phyloP scores from a whole-genome alignment of 805 yeast species.

The Saccharomycopsis javanensis region DNA sequence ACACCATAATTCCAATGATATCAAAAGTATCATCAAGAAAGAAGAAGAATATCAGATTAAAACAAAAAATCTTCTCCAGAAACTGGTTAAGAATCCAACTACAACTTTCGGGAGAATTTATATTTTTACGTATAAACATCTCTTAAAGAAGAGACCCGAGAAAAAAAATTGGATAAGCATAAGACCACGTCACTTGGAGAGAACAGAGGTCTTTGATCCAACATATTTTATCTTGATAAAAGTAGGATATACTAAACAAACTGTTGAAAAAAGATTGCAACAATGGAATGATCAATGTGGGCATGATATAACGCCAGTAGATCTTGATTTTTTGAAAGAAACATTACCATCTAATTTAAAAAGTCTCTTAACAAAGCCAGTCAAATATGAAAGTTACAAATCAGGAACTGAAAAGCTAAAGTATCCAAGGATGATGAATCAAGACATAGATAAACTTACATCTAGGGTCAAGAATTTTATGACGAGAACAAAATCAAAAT shows the following conservation, averaged over 20 bases:
- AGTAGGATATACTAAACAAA: conserved; percentile 44
- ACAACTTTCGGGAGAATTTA: conserved; percentile 41
- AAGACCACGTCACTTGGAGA: conserved; percentile 19
- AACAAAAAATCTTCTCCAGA: no score
- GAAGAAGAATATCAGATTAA: background rate
- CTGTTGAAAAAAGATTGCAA: conserved; percentile 32
- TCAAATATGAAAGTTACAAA: background rate
- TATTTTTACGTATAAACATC: conserved; percentile 37
- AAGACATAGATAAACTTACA: background rate
- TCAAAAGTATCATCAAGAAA: background rate
- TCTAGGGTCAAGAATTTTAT: background rate
- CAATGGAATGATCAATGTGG: conserved; percentile 48
- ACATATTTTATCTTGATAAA: conserved; percentile 35
- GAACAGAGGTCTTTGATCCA: conserved; percentile 28
- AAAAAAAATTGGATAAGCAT: conserved; percentile 31
- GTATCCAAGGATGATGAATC: background rate
- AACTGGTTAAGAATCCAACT: background rate
- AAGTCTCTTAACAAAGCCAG: conserved; percentile 13
- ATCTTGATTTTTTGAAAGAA: conserved; percentile 26
- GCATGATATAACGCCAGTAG: conserved; percentile 34
- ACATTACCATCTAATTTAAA: conserved; percentile 20
- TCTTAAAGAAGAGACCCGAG: conserved; percentile 23
- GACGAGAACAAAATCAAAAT: background rate
- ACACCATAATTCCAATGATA: background rate
- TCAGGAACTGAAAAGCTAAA: background rate